phyloP scores from a whole-genome alignment of 495 filamentous ascomycete genomes.

The Hypoxylon perforatum region DNA sequence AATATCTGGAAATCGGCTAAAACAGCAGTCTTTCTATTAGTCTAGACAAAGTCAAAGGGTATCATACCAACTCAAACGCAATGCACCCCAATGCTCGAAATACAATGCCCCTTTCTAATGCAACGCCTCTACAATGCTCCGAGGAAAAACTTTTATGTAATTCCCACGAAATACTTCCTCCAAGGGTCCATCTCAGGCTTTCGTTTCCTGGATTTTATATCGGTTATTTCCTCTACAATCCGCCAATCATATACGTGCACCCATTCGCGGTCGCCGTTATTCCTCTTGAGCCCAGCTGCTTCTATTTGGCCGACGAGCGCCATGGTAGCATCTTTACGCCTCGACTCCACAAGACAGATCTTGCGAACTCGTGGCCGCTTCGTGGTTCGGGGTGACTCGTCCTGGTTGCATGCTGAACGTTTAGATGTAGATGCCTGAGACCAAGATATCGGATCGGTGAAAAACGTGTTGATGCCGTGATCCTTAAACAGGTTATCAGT shows the following conservation, averaged over 20 bases:
- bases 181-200: conserved; percentile 32
- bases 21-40: no score
- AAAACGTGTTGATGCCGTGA: conserved; percentile 51
- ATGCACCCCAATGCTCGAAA: background rate
- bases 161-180: conserved; percentile 42
- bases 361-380: conserved; percentile 45
- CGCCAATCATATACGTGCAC: conserved; percentile 63
- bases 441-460: conserved; percentile 50
- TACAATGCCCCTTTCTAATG: conserved; percentile 12
- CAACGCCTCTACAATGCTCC: conserved; percentile 16
- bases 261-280: conserved; percentile 51
- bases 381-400: conserved; percentile 48
- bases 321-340: conserved; percentile 49
- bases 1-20: no score
- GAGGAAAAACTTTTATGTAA: conserved; percentile 28
- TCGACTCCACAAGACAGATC: conserved; percentile 59
- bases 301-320: conserved; percentile 52
- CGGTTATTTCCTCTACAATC: conserved; percentile 55
- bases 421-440: conserved; percentile 11
- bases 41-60: no score
- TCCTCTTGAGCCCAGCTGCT: conserved; percentile 45
- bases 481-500: conserved; percentile 55
- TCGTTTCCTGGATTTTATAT: conserved; percentile 45
- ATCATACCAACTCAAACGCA: background rate
- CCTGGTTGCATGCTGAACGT: conserved; percentile 14